These are phyloP conservation scores for Ephemerocybe angulata DNA, from an alignment of 768 basidiomycete species.

Conservation along the genomic window DNA sequence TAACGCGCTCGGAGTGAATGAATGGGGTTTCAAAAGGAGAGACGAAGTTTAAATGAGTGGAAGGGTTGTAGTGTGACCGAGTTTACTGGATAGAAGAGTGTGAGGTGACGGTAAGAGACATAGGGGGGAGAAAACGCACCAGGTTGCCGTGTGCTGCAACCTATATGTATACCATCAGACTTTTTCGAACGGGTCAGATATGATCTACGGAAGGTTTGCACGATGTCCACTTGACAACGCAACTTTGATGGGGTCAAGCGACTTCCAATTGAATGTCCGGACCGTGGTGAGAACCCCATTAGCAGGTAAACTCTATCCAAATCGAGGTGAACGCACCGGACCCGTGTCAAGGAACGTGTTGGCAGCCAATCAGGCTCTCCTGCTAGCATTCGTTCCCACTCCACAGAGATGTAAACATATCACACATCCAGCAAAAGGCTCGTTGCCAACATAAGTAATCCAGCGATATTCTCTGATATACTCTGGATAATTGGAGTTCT, in stretches of 20 bases:
- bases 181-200: neutral
- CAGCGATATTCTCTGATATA: too few species aligned
- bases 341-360: too few species aligned
- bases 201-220: too few species aligned
- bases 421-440: too few species aligned
- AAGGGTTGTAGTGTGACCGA: neutral
- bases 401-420: too few species aligned
- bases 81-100: neutral
- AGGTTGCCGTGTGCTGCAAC: neutral
- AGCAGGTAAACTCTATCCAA: neutral
- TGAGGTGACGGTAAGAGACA: neutral
- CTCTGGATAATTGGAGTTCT: too few species aligned
- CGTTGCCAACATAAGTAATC: too few species aligned
- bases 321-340: neutral
- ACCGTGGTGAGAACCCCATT: neutral
- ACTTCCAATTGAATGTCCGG: neutral
- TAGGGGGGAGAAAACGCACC: slow-evolving; percentile 1
- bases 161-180: neutral
- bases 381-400: too few species aligned
- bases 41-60: slow-evolving; percentile 1
- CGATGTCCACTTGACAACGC: neutral
- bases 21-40: neutral
- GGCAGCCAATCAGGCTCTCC: too few species aligned
- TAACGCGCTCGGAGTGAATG: neutral
- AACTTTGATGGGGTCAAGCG: neutral